phyloP scores from a whole-genome alignment of 106 monocot species.

The Dioscorea dumetorum region DNA sequence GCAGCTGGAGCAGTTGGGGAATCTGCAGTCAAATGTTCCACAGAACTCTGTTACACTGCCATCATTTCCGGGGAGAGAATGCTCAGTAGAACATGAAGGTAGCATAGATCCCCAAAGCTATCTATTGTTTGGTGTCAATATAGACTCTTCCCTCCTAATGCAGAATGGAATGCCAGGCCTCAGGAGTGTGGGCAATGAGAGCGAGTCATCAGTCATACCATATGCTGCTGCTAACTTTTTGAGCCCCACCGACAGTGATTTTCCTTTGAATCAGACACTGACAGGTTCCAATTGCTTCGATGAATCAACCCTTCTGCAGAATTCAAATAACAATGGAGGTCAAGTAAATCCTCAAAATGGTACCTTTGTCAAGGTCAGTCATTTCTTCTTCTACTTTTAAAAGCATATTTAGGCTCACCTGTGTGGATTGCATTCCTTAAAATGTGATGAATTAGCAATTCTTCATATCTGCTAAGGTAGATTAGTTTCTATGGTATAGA shows the following conservation, averaged over 20 bases:
- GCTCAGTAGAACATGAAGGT: conserved; percentile 25
- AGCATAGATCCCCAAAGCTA: conserved; percentile 35
- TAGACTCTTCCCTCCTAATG: conserved; percentile 33
- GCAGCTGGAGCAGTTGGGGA: conserved; percentile 20
- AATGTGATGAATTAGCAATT: no score
- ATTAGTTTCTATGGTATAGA: no score
- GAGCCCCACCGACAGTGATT: not conserved
- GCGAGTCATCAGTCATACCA: not conserved
- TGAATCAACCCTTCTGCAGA: conserved; percentile 32
- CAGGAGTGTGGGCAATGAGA: not conserved
- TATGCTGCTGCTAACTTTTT: not conserved
- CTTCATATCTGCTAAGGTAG: no score
- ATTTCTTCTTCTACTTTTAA: not conserved
- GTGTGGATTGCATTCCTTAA: no score
- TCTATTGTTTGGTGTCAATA: conserved; percentile 50
- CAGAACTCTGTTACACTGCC: conserved; percentile 23
- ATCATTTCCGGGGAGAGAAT: conserved; percentile 39
- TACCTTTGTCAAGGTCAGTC: conserved; percentile 61
- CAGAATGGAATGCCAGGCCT: conserved; percentile 12
- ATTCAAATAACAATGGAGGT: conserved; percentile 19
- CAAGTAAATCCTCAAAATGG: conserved; percentile 22
- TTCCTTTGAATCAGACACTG: not conserved
- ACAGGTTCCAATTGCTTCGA: conserved; percentile 9
- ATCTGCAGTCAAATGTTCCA: conserved; percentile 17
- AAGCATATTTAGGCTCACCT: not conserved